These are phyloP conservation scores for Cordyceps militaris DNA, from an alignment of 2,329 filamentous ascomycete species.

Conservation along the genomic window DNA sequence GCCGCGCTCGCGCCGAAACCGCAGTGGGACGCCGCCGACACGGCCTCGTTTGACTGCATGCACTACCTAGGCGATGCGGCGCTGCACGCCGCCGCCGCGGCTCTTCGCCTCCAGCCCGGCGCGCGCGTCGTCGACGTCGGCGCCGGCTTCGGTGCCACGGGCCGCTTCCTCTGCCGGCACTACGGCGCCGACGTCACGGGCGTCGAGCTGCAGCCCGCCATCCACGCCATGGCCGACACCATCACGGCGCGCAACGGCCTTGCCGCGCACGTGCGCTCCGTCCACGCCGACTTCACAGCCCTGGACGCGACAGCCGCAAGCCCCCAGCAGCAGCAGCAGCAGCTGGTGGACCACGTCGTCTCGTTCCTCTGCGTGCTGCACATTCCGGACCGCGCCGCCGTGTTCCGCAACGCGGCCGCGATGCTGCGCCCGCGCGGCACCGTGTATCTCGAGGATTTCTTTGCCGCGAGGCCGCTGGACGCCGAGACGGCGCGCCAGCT, in stretches of 20 bases:
- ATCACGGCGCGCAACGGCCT: slow-evolving; percentile 15
- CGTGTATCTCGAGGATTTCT: slow-evolving; percentile 20
- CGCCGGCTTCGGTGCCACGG: slow-evolving; percentile 19
- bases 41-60: slow-evolving; percentile 19
- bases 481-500: slow-evolving; percentile 6
- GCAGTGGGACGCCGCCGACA: slow-evolving; percentile 17
- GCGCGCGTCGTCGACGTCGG: slow-evolving; percentile 17
- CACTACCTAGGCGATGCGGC: slow-evolving; percentile 19
- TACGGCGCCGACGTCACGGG: slow-evolving; percentile 15
- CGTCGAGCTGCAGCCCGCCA: slow-evolving; percentile 18
- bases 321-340: too few species aligned
- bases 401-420: slow-evolving; percentile 15
- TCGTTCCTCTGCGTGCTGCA: slow-evolving; percentile 20
- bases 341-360: slow-evolving; percentile 17
- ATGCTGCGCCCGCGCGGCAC: slow-evolving; percentile 14
- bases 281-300: slow-evolving; percentile 16
- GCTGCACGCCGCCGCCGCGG: slow-evolving; percentile 15
- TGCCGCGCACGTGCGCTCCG: slow-evolving; percentile 12
- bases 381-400: slow-evolving; percentile 13
- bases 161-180: slow-evolving; percentile 17
- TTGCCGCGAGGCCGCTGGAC: slow-evolving; percentile 10
- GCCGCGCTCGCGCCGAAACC: slow-evolving; percentile 12
- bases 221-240: slow-evolving; percentile 17
- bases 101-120: slow-evolving; percentile 14
- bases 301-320: slow-evolving; percentile 8